A percentile compares a stretch with the other conserved stretches of the same genome.
These are phyloP conservation scores for Aspergillus pseudoglaucus DNA, from an alignment of 2,329 filamentous ascomycete genomes.

Conservation along the genomic window DNA sequence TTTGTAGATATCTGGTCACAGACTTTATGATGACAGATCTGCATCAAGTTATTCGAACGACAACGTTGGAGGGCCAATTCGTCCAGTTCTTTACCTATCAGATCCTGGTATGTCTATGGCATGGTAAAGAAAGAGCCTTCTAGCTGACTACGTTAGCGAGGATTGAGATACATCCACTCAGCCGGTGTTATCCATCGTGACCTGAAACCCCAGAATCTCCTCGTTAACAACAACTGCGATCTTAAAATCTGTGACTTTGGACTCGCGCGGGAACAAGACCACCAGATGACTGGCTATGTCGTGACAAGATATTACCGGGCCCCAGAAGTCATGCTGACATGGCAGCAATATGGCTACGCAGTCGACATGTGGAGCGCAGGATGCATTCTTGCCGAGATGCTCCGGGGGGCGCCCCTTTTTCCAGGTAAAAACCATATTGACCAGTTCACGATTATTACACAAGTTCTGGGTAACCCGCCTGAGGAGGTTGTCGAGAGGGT, in stretches of 20 bases:
- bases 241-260: conserved; percentile 99
- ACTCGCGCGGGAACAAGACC: conserved; percentile 93
- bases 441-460: conserved; percentile 99
- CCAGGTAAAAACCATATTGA: conserved; percentile 99
- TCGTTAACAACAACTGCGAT: conserved; percentile 99
- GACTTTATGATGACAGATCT: conserved; percentile 95
- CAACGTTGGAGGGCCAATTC: conserved; percentile 97
- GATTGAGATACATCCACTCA: conserved; percentile 97
- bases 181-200: conserved; percentile 96
- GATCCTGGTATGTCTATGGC: conserved; percentile 66
- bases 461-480: conserved; percentile 89
- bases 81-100: conserved; percentile 99
- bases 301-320: conserved; percentile 98
- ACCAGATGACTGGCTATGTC: conserved; percentile 99
- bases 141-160: conserved; percentile 56
- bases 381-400: conserved; percentile 98
- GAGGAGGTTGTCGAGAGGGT: conserved; percentile 99
- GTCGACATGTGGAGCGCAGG: conserved; percentile 99
- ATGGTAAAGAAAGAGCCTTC: not conserved
- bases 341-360: conserved; percentile 99
- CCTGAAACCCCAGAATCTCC: conserved; percentile 96
- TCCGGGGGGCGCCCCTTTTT: conserved; percentile 96
- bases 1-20: conserved; percentile 84
- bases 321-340: conserved; percentile 99
- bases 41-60: conserved; percentile 86